Evolutionary conservation across 2,329 filamentous ascomycete genomes (phyloP).

Genomic region (Capronia americana): DNA sequence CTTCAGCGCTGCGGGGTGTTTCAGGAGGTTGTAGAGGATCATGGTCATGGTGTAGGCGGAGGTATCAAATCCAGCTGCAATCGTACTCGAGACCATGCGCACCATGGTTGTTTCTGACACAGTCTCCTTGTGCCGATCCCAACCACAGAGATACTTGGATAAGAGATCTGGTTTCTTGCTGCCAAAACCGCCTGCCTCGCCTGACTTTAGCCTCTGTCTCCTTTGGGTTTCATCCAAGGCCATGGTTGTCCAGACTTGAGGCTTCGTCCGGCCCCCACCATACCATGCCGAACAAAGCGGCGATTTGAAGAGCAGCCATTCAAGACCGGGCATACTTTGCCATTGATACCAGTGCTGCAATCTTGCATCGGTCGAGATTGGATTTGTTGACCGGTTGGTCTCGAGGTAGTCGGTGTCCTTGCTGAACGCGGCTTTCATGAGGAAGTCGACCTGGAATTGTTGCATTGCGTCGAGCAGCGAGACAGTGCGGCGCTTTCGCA

Average conservation of each 20-base stretch:
- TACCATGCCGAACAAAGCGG: slow-evolving; percentile 56
- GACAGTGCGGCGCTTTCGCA: slow-evolving; percentile 5
- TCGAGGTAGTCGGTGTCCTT: slow-evolving; percentile 77
- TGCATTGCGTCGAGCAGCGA: slow-evolving; percentile 65
- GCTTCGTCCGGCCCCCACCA: slow-evolving; percentile 17
- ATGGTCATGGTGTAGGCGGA: slow-evolving; percentile 74
- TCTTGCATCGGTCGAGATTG: slow-evolving; percentile 36
- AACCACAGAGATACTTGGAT: slow-evolving; percentile 19
- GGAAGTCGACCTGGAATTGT: slow-evolving; percentile 81
- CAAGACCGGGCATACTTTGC: slow-evolving; percentile 22
- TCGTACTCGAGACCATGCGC: slow-evolving; percentile 28
- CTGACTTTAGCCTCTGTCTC: not conserved
- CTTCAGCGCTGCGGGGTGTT: slow-evolving; percentile 55
- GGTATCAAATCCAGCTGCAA: slow-evolving; percentile 76
- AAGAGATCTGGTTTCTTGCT: slow-evolving; percentile 23
- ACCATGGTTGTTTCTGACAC: slow-evolving; percentile 18
- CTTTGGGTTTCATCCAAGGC: slow-evolving; percentile 22
- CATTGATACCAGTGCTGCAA: slow-evolving; percentile 25
- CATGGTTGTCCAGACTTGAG: slow-evolving; percentile 23
- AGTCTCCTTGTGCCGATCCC: slow-evolving; percentile 21
- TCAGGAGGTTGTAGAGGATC: slow-evolving; percentile 76
- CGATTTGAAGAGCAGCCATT: slow-evolving; percentile 72
- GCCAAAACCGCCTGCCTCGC: slow-evolving; percentile 1
- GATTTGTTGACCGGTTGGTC: slow-evolving; percentile 59
- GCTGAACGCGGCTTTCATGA: slow-evolving; percentile 47